phyloP scores from a whole-genome alignment of 164 flowering plant genomes.

The Chloranthus sessilifolius region DNA sequence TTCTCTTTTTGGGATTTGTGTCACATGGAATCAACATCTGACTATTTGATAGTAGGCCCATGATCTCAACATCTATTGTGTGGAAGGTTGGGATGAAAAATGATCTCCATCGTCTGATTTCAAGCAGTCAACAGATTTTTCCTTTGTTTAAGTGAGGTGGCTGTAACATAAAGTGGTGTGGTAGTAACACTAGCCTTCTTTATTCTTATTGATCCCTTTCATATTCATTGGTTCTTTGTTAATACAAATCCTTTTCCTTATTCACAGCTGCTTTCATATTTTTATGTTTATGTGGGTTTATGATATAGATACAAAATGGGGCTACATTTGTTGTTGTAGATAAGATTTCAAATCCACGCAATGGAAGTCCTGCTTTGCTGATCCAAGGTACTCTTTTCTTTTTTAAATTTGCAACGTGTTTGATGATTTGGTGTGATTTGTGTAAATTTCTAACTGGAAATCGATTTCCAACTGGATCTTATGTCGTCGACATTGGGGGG shows the following conservation, averaged over 20 bases:
- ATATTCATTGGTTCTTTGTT: background rate
- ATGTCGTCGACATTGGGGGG: constrained; percentile 4
- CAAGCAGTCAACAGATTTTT: too few relatives aligned
- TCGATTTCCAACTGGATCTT: background rate
- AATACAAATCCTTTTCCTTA: background rate
- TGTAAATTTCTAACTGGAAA: background rate
- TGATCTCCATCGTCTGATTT: too few relatives aligned
- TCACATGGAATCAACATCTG: too few relatives aligned
- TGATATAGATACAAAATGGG: constrained; percentile 72
- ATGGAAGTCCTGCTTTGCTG: constrained; percentile 73
- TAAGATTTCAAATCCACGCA: constrained; percentile 63
- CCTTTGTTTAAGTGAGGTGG: too few relatives aligned
- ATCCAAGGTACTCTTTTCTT: constrained; percentile 60
- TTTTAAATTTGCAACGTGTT: too few relatives aligned
- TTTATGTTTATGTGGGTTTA: background rate
- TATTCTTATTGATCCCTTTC: background rate
- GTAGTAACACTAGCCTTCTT: too few relatives aligned
- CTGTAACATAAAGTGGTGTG: too few relatives aligned
- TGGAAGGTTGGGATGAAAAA: too few relatives aligned
- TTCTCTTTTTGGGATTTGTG: too few relatives aligned
- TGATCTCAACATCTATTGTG: too few relatives aligned
- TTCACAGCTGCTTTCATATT: background rate
- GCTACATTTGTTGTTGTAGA: constrained; percentile 84
- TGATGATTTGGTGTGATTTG: constrained; percentile 5
- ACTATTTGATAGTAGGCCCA: too few relatives aligned